phyloP scores from a whole-genome alignment of 805 yeast species.

The Candida silvicultrix region DNA sequence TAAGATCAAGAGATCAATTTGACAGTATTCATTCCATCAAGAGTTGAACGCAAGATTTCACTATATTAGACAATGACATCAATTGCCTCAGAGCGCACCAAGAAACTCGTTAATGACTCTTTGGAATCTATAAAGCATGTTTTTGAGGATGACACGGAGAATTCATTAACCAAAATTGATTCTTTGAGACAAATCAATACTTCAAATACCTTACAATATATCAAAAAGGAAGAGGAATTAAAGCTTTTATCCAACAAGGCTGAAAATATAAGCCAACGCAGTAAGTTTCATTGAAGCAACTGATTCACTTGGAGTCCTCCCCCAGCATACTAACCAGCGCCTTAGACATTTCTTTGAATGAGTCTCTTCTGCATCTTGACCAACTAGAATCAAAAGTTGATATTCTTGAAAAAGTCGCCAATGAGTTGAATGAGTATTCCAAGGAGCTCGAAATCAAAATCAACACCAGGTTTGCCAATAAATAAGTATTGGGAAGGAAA shows the following conservation, averaged over 20 bases:
- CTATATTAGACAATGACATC: no score
- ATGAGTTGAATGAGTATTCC: conserved; percentile 59
- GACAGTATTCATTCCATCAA: no score
- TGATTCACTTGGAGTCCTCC: no score
- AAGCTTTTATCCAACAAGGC: conserved; percentile 20
- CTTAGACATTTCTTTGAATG: conserved; percentile 23
- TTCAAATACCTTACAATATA: conserved; percentile 47
- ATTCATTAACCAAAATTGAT: conserved; percentile 35
- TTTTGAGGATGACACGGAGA: conserved; percentile 32
- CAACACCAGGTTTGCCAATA: conserved; percentile 12
- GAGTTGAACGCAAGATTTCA: no score
- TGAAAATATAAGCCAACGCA: conserved; percentile 11
- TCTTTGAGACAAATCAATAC: conserved; percentile 50
- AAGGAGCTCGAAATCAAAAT: conserved; percentile 44
- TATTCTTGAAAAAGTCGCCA: conserved; percentile 38
- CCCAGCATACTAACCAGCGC: conserved; percentile 1
- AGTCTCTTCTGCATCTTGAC: conserved; percentile 10
- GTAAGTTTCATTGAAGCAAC: no score
- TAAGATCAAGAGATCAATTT: no score
- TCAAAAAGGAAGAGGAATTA: conserved; percentile 37
- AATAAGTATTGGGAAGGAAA: conserved; percentile 3
- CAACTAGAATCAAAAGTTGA: conserved; percentile 29
- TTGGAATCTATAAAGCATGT: conserved; percentile 27
- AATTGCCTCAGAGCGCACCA: background rate
- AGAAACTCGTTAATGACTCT: conserved; percentile 17